Evolutionary conservation across 768 basidiomycete genomes (phyloP).

Genomic region (Cyclocybe cylindracea): DNA sequence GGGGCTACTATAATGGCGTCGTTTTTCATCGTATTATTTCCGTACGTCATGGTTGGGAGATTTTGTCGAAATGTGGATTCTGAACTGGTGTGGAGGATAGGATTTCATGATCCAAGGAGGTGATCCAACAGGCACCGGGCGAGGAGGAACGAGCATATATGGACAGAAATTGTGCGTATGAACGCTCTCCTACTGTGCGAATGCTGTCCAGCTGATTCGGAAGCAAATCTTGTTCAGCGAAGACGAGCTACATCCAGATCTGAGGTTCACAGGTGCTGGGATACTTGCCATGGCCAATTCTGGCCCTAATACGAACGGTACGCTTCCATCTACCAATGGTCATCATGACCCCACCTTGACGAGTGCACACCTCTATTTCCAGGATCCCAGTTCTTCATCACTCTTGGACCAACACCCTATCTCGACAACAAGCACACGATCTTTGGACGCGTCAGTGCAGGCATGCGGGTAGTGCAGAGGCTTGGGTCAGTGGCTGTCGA

Average conservation of each 20-base stretch:
- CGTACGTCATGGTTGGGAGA: constrained; percentile 40
- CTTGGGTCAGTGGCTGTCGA: constrained; percentile 91
- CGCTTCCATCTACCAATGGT: constrained; percentile 35
- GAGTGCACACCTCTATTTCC: constrained; percentile 19
- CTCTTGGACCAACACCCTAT: constrained; percentile 79
- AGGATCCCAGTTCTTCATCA: constrained; percentile 97
- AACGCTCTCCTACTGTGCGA: constrained; percentile 2
- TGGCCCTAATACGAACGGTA: constrained; percentile 89
- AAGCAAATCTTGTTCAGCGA: constrained; percentile 46
- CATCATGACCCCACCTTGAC: not conserved
- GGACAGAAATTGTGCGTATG: constrained; percentile 79
- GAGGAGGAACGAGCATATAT: constrained; percentile 88
- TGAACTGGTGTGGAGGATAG: constrained; percentile 33
- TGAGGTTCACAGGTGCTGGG: constrained; percentile 94
- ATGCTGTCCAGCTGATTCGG: constrained; percentile 2
- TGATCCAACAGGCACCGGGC: constrained; percentile 94
- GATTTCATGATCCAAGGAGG: constrained; percentile 98
- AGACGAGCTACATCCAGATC: constrained; percentile 88
- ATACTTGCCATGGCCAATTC: constrained; percentile 98
- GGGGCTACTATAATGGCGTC: constrained; percentile 90
- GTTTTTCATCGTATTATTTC: constrained; percentile 91
- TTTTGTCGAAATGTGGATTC: not conserved
- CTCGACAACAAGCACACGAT: constrained; percentile 87
- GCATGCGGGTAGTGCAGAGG: constrained; percentile 91
- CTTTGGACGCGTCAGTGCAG: constrained; percentile 86